Evolutionary conservation across 208 protist genomes (phyloP).

Genomic region (Leishmania tropica): DNA sequence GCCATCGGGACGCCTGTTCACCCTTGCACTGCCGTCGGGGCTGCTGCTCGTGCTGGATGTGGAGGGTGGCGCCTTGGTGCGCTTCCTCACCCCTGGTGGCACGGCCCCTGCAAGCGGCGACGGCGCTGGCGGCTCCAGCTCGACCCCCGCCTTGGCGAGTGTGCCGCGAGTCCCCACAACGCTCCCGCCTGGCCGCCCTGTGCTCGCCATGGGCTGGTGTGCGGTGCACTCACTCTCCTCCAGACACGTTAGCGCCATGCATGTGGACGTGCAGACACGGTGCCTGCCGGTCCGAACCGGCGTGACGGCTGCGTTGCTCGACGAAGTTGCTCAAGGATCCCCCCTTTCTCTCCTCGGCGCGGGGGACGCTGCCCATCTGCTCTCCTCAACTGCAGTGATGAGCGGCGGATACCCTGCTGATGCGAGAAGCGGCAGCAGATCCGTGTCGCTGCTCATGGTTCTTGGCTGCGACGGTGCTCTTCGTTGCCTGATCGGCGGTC

Average conservation of each 20-base stretch:
- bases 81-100: conserved; percentile 43
- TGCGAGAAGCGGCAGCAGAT: background rate
- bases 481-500: conserved; percentile 57
- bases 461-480: conserved; percentile 53
- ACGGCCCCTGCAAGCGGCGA: background rate
- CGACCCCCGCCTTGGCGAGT: background rate
- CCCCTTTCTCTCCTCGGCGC: background rate
- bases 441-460: conserved; percentile 51
- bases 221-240: conserved; percentile 17
- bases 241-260: conserved; percentile 10
- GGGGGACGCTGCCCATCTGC: background rate
- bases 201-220: conserved; percentile 36
- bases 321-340: conserved; percentile 19
- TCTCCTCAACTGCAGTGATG: background rate
- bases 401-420: background rate
- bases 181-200: conserved; percentile 18
- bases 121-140: background rate
- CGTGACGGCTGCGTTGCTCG: conserved; percentile 23
- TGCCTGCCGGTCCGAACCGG: conserved; percentile 38
- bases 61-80: conserved; percentile 62
- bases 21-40: conserved; percentile 51
- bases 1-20: conserved; percentile 71
- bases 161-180: conserved; percentile 22
- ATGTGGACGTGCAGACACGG: conserved; percentile 13
- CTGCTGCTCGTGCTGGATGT: conserved; percentile 69